Percentiles rank a stretch among this genome's conserved stretches.
Conservation (phyloP, 139 green algal genomes). For the Chlorella sp. region DNA sequence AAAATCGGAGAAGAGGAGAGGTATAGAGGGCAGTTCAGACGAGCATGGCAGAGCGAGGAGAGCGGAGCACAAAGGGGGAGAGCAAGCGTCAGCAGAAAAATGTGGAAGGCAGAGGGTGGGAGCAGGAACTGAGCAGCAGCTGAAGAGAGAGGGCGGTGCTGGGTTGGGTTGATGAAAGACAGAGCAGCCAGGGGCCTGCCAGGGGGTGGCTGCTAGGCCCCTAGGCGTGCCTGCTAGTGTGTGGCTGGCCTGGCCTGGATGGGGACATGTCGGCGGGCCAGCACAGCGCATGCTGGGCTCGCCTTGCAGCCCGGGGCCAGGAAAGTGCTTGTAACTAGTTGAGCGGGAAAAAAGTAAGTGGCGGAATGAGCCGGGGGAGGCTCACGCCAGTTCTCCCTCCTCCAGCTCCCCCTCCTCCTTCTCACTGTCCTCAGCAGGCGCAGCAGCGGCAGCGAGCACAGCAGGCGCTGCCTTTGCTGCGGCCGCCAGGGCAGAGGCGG, state of each 20-base stretch:
- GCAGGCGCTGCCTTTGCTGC: neutral
- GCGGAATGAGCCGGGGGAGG: neutral
- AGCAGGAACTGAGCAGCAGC: too few relatives aligned
- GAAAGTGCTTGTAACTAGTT: neutral
- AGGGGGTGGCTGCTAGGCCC: too few relatives aligned
- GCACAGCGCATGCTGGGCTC: neutral
- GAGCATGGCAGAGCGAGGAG: neutral
- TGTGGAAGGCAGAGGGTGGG: neutral
- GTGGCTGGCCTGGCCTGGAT: neutral
- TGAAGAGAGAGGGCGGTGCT: too few relatives aligned
- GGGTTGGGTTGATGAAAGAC: too few relatives aligned
- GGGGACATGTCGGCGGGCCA: neutral
- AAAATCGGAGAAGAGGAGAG: neutral
- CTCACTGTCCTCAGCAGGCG: slow-evolving; percentile 1
- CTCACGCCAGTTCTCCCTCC: slow-evolving; percentile 41
- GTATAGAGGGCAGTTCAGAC: neutral
- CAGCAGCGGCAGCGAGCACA: neutral
- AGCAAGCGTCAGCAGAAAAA: neutral
- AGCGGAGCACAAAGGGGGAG: neutral
- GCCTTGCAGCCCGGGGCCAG: too few relatives aligned
- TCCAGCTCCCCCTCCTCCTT: slow-evolving; percentile 45
- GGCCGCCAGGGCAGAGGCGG: neutral
- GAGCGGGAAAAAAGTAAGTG: neutral
- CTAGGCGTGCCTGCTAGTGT: neutral
- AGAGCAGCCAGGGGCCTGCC: too few relatives aligned